Percentiles rank a stretch among this genome's conserved stretches.
Evolutionary conservation across 2,329 filamentous ascomycete species (phyloP).

Genomic region (Claviceps sorghi): DNA sequence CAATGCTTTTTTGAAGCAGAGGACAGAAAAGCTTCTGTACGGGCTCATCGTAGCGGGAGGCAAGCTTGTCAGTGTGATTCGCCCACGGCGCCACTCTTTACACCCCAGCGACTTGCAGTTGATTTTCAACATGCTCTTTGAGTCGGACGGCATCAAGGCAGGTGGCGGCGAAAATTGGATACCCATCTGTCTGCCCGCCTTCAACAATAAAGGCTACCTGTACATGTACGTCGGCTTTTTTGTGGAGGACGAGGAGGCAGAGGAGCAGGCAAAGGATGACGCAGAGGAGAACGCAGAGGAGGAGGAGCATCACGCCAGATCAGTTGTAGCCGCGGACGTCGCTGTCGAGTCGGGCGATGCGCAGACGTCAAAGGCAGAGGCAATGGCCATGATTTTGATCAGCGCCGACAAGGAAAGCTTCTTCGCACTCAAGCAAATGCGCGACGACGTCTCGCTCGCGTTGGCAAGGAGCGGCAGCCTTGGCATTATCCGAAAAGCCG

Average conservation of each 20-base stretch:
- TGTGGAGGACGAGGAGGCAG: conserved; percentile 34
- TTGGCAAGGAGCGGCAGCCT: conserved; percentile 64
- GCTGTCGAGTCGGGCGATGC: conserved; percentile 39
- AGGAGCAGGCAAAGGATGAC: not conserved
- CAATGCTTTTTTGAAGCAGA: conserved; percentile 66
- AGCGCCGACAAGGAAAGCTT: conserved; percentile 89
- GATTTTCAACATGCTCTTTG: conserved; percentile 99
- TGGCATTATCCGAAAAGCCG: conserved; percentile 56
- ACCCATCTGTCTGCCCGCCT: conserved; percentile 84
- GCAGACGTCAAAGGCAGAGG: conserved; percentile 49
- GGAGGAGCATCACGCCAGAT: not conserved
- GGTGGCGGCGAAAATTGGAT: conserved; percentile 95
- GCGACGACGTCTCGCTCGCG: conserved; percentile 48
- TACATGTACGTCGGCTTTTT: conserved; percentile 99
- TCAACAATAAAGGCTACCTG: conserved; percentile 90
- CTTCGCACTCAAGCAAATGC: conserved; percentile 68
- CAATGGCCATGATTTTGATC: conserved; percentile 85
- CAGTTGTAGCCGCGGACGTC: conserved; percentile 24
- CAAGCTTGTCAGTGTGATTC: conserved; percentile 82
- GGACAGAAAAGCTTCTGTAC: conserved; percentile 69
- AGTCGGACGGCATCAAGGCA: conserved; percentile 79
- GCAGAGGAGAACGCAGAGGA: not conserved
- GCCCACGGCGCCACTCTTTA: conserved; percentile 85
- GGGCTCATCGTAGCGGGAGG: conserved; percentile 87
- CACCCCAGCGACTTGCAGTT: conserved; percentile 92